Conservation (phyloP, 495 filamentous ascomycete genomes). For the Penicillium subrubescens region DNA sequence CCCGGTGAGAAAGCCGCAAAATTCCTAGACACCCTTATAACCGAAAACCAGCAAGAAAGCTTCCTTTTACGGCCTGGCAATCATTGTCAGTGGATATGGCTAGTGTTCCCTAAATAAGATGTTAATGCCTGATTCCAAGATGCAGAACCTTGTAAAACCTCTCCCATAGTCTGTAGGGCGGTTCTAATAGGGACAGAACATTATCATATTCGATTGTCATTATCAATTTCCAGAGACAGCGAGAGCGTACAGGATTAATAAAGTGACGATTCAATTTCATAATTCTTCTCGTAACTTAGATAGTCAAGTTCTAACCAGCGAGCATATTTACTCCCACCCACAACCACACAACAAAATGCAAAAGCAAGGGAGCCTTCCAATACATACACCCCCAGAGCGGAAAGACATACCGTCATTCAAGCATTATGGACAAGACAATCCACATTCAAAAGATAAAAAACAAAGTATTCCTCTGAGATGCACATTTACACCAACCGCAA, state of each 20-base stretch:
- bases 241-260: not conserved
- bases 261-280: too few species aligned
- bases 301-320: too few species aligned
- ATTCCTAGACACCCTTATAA: not conserved
- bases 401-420: constrained; percentile 16
- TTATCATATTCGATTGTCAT: not conserved
- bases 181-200: not conserved
- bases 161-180: too few species aligned
- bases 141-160: too few species aligned
- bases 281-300: too few species aligned
- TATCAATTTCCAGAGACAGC: not conserved
- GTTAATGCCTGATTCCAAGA: too few species aligned
- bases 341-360: too few species aligned
- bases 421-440: constrained; percentile 23
- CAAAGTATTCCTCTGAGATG: constrained; percentile 20
- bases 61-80: too few species aligned
- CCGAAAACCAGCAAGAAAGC: too few species aligned
- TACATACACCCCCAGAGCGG: constrained; percentile 13
- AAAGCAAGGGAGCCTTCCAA: not conserved
- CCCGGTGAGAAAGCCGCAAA: not conserved
- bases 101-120: too few species aligned
- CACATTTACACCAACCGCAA: constrained; percentile 24
- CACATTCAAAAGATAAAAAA: constrained; percentile 11
- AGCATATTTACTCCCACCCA: too few species aligned
- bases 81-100: too few species aligned